Evolutionary conservation across 352 stramenopile species (phyloP), one percentile per base, ranked within the genome.

Genomic region (Phytophthora palmivora): DNA sequence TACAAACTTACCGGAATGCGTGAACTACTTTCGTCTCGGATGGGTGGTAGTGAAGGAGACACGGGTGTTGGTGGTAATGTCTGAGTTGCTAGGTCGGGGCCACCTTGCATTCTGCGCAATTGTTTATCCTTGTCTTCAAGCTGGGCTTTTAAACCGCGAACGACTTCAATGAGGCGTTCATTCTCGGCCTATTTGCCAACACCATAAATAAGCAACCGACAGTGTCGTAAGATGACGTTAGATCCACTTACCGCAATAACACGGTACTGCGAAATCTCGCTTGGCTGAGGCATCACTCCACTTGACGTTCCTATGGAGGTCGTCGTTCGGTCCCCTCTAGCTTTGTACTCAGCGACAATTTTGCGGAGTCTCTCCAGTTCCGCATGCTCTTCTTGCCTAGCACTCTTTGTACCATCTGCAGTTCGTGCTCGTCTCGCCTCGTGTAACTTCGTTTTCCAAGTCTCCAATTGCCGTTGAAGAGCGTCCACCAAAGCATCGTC

Each of bases 401-500:
- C 32, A 49, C 12, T 41, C 3, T 58, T 75, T 2, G 36, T 41
- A 19, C 70, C 79, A 34, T 92, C 81, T 11, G 83, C 81, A n/a
- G 80, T 91, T n/a, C 83, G 74, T 19, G 70, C 81, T n/a, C 84
- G 74, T 36, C 85, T 89, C 18, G 63, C 68, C 11, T 90, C 72
- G 33, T 87, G 58, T 6, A 79, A 44, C 32, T 79, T 92, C 12
- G 45, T 37, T 43, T 85, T 89, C 79, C 70, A 91, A 14, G 68
- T 74, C 58, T 79, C 84, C 3, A 94, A 65, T 60, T 96, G 84
- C 9, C 66, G 56, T 51, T 94, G 85, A 48, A 95, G 58, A 4
- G 79, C 84, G 41, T 95, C 87, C 7, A 95, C 76, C 7, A 95
- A 63, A 19, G 79, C 76, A 45, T 95, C 87, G 49, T 95, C 87